Percentiles rank a stretch among this genome's conserved stretches.
Conservation (phyloP, 225 moss, liverwort and hornwort species). For the Pleurozium schreberi region DNA sequence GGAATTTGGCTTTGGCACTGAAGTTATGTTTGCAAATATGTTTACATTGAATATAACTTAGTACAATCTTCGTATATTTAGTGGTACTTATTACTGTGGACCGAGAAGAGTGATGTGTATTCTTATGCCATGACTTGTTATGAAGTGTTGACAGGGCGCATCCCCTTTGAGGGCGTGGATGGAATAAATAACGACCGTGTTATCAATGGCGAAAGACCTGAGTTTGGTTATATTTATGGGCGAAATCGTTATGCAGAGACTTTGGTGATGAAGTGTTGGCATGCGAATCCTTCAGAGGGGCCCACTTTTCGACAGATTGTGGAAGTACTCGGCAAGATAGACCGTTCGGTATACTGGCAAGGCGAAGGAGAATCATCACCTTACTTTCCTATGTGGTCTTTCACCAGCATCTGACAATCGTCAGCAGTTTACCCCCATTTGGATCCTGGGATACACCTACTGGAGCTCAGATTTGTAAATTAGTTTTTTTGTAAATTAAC, state of each 20-base stretch:
- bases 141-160: background rate
- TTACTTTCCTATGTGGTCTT: too few relatives aligned
- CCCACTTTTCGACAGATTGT: background rate
- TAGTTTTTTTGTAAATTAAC: too few relatives aligned
- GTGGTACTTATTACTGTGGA: background rate
- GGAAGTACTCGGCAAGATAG: fast-evolving
- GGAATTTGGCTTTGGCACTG: background rate
- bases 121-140: background rate
- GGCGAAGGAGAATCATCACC: too few relatives aligned
- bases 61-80: background rate
- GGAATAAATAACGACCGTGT: background rate
- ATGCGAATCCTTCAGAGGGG: background rate
- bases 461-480: background rate
- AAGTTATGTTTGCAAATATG: background rate
- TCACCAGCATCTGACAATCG: too few relatives aligned
- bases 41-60: background rate
- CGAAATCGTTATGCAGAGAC: background rate
- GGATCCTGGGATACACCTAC: background rate
- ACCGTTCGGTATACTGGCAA: too few relatives aligned
- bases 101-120: background rate
- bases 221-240: too few relatives aligned
- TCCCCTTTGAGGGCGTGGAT: background rate
- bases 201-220: background rate
- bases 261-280: background rate
- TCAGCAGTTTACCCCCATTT: too few relatives aligned